Evolutionary conservation across 495 filamentous ascomycete species (phyloP).

Genomic region (Lentithecium fluviatile): DNA sequence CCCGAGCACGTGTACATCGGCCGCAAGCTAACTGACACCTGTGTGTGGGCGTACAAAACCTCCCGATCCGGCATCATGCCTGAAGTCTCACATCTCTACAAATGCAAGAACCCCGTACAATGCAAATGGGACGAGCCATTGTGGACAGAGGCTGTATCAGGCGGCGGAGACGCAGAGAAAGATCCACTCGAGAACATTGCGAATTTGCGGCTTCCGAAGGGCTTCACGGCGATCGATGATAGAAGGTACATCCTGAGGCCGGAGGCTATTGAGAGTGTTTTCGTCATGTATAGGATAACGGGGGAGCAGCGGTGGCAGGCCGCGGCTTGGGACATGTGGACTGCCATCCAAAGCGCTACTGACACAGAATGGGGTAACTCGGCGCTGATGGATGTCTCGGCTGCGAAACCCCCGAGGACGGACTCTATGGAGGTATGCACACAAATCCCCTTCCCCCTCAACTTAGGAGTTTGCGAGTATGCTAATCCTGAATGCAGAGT

Average conservation of each 20-base stretch:
- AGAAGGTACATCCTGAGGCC: slow-evolving; percentile 63
- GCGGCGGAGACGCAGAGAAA: slow-evolving; percentile 39
- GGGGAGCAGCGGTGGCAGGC: slow-evolving; percentile 65
- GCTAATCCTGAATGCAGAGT: slow-evolving; percentile 38
- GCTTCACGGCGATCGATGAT: slow-evolving; percentile 60
- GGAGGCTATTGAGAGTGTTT: slow-evolving; percentile 57
- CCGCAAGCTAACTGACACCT: slow-evolving; percentile 57
- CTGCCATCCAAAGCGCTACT: slow-evolving; percentile 60
- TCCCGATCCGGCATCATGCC: slow-evolving; percentile 63
- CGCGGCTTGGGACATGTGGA: slow-evolving; percentile 77
- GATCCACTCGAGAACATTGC: slow-evolving; percentile 46
- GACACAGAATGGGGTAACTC: slow-evolving; percentile 60
- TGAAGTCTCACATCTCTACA: slow-evolving; percentile 53
- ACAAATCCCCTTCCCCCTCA: background rate
- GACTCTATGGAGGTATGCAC: slow-evolving; percentile 35
- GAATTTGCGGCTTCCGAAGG: slow-evolving; percentile 55
- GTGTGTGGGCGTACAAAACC: slow-evolving; percentile 60
- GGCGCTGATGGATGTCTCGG: slow-evolving; percentile 60
- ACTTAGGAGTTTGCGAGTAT: background rate
- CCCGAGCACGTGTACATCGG: slow-evolving; percentile 56
- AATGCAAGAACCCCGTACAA: slow-evolving; percentile 45
- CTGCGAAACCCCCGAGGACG: slow-evolving; percentile 26
- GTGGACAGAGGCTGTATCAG: slow-evolving; percentile 44
- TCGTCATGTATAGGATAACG: slow-evolving; percentile 74
- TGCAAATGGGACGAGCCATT: slow-evolving; percentile 60